Evolutionary conservation across 768 basidiomycete genomes (phyloP), one percentile per base, ranked within the genome.

Genomic region (Crepidotus variabilis): DNA sequence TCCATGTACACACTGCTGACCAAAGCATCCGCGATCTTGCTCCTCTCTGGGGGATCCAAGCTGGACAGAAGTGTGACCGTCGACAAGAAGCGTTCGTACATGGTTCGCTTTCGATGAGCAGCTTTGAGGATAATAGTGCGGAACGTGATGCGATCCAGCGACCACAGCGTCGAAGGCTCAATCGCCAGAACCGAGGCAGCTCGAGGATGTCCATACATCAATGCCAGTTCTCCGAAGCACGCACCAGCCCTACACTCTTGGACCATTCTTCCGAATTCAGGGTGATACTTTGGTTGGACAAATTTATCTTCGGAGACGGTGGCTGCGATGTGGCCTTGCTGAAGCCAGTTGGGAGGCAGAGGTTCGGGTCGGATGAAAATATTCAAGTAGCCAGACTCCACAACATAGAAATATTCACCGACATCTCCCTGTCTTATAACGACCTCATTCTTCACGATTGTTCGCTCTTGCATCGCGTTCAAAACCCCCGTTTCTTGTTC

Each of bases 201-300:
- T 32, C 97, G 91, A 39, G 92, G 92, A 62, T 96, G 94, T 33
- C 93, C 94, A 73, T 99, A 96, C 96, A 99, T 98, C 62, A 99
- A 75, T 28, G 97, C 97, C 54, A 99, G 80, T 73, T 99, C 96
- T 46, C 97, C 97, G 58, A 98, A 98, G 46, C 89, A 94, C 57
- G 80, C 84, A 2, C 94, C 94, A 1, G 91, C 85, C 47, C 78
- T 80, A 78, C 90, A 94, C 57, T 92, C 89, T 52, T 86, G 84
- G 1, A 98, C 97, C 68, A 89, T 86, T 57, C 82, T 86, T 21
- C 92, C 92, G 63, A 86, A 85, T 58, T 83, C 80, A 4, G 84
- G 78, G 60, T 92, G 87, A 58, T 83, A 83, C 3, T 82, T 83
- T 1, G 84, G 78, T 60, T 82, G 82, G n/a, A 80, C 66, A 62